Evolutionary conservation across 345 rosid genomes (phyloP), one percentile per base, ranked within the genome.

Genomic region (Gossypium herbaceum): DNA sequence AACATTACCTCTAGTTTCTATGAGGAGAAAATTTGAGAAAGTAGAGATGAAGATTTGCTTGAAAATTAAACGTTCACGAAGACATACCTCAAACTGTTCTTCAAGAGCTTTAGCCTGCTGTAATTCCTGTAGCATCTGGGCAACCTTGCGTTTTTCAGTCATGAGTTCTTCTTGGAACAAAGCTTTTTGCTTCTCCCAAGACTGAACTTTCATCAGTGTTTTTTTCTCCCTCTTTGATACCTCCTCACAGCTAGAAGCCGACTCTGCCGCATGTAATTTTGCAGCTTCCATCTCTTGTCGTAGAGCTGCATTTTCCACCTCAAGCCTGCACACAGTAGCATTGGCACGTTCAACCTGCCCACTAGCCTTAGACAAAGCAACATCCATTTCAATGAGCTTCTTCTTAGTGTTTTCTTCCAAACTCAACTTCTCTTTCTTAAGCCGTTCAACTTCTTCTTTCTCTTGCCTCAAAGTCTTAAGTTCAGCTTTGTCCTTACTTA

Each of bases 301-400:
- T 71, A 94, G 78, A 50, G 81, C 81, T 75, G 92, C 78, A 78
- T 88, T 91, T 83, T 94, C 95, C 73, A 81, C 79, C 85, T 94
- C 97, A 27, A 90, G 94, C 86, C 91, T 88, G 58, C 87, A 86
- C 59, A 88, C 92, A 52, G 90, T 78, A 75, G 87, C 76, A 84
- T 91, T 92, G 41, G 92, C 91, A 73, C 81, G 87, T 64, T 88
- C 93, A 34, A 92, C 88, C 85, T 92, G 95, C 55, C 91, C 89
- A 27, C 92, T 81, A 19, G 93, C 94, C 70, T 88, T 94, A 77
- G 82, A 73, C 79, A 94, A 80, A 25, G 97, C 95, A 75, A 81
- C 79, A 78, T 94, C 97, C 97, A 90, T 91, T 82, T 92, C 97
- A 25, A 87, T 78, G 39, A 92, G 91, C 81, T 92, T 91, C 86